Percentiles rank a stretch among this genome's conserved stretches.
Conservation (phyloP, 495 filamentous ascomycete species). For the Choiromyces venosus region DNA sequence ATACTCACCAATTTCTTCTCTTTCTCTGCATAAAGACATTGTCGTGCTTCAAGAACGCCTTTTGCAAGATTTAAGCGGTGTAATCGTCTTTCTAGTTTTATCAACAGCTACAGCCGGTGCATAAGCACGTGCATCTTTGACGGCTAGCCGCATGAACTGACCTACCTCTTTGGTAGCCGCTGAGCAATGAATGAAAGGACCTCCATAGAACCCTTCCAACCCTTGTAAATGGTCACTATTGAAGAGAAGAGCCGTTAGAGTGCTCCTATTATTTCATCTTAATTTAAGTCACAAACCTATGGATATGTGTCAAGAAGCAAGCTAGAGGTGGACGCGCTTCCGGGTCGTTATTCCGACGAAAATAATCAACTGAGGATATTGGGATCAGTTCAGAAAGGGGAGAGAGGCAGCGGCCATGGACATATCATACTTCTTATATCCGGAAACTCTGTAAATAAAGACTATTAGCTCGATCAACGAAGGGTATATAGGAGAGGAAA, state of each 20-base stretch:
- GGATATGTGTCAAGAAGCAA: constrained; percentile 88
- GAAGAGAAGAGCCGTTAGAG: not conserved
- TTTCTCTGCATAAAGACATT: constrained; percentile 37
- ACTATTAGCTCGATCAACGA: constrained; percentile 17
- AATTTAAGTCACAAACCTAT: constrained; percentile 44
- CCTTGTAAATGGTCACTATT: constrained; percentile 77
- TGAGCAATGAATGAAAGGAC: constrained; percentile 67
- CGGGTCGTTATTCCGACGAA: constrained; percentile 53
- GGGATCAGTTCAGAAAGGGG: constrained; percentile 5
- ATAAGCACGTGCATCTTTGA: constrained; percentile 63
- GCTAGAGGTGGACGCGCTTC: constrained; percentile 61
- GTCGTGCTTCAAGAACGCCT: constrained; percentile 12
- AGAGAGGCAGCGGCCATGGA: constrained; percentile 2
- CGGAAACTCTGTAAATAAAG: constrained; percentile 56
- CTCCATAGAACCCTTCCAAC: constrained; percentile 52
- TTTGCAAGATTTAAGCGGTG: constrained; percentile 49
- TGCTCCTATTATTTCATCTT: not conserved
- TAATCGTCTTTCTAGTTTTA: constrained; percentile 49
- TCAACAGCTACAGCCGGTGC: constrained; percentile 68
- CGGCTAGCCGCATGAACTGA: constrained; percentile 66
- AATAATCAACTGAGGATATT: constrained; percentile 66
- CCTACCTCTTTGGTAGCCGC: constrained; percentile 73
- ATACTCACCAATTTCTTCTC: constrained; percentile 26
- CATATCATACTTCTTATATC: constrained; percentile 54
- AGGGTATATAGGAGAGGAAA: constrained; percentile 19